Percentiles rank a stretch among this genome's conserved stretches.
These are phyloP conservation scores for Penicillium steckii DNA, from an alignment of 495 filamentous ascomycete genomes.

Conservation along the genomic window DNA sequence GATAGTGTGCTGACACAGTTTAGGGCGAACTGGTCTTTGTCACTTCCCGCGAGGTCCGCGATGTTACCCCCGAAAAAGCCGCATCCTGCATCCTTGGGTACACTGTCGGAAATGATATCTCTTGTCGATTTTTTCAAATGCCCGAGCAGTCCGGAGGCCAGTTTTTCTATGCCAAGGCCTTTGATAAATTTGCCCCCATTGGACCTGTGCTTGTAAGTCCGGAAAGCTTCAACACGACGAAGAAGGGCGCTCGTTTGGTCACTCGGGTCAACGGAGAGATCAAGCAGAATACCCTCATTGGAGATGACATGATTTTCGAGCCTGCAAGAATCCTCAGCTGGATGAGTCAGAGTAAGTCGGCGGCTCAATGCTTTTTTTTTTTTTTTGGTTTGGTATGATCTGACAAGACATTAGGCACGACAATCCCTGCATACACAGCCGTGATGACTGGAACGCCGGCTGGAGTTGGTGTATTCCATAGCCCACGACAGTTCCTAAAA, in stretches of 20 bases:
- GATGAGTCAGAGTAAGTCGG: constrained; percentile 19
- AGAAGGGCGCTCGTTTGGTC: constrained; percentile 18
- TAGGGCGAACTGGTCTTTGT: constrained; percentile 39
- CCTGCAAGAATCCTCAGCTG: constrained; percentile 13
- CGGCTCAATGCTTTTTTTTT: not conserved
- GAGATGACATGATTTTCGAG: constrained; percentile 12
- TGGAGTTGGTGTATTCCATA: constrained; percentile 8
- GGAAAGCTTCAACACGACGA: constrained; percentile 21
- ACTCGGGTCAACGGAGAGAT: constrained; percentile 41
- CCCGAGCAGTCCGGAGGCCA: constrained; percentile 37
- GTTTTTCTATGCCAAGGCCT: constrained; percentile 45
- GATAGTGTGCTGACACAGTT: not conserved
- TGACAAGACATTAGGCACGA: constrained; percentile 50
- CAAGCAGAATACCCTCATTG: constrained; percentile 30
- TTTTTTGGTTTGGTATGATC: not conserved
- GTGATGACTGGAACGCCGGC: constrained; percentile 8
- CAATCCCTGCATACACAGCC: constrained; percentile 56
- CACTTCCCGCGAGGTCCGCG: constrained; percentile 31
- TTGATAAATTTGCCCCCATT: constrained; percentile 48
- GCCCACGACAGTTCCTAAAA: constrained; percentile 2
- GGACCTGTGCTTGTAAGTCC: constrained; percentile 37
- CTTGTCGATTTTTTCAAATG: constrained; percentile 40
- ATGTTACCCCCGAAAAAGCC: constrained; percentile 31
- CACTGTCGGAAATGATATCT: constrained; percentile 46
- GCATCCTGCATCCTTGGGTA: too few species aligned